These are phyloP conservation scores for Fusarium paranaense DNA, from an alignment of 2,329 filamentous ascomycete genomes.

Conservation along the genomic window DNA sequence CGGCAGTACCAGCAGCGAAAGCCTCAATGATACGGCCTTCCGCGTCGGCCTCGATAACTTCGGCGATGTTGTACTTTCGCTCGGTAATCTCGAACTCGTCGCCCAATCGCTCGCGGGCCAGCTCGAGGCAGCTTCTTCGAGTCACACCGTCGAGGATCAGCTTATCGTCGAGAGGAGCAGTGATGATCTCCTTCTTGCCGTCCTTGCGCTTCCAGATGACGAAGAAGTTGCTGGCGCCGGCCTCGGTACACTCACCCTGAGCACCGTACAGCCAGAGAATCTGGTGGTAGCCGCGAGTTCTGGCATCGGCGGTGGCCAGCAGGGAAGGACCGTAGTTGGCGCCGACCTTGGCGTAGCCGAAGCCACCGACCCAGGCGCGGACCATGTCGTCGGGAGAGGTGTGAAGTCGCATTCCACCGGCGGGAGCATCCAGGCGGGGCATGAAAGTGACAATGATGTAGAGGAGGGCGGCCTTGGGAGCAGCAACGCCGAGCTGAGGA, in stretches of 20 bases:
- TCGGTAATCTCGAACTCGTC: conserved; percentile 79
- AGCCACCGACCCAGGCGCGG: conserved; percentile 92
- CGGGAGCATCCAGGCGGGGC: conserved; percentile 64
- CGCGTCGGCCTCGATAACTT: conserved; percentile 76
- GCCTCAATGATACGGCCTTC: conserved; percentile 86
- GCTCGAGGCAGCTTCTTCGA: conserved; percentile 80
- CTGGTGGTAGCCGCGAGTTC: conserved; percentile 81
- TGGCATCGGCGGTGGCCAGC: conserved; percentile 81
- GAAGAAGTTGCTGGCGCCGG: conserved; percentile 93
- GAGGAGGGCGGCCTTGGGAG: conserved; percentile 86
- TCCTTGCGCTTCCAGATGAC: conserved; percentile 74
- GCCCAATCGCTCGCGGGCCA: conserved; percentile 73
- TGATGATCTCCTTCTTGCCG: conserved; percentile 75
- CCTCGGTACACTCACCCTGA: conserved; percentile 85
- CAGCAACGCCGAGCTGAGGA: conserved; percentile 81
- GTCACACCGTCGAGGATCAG: conserved; percentile 92
- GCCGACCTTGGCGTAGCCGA: conserved; percentile 91
- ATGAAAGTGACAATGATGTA: conserved; percentile 80
- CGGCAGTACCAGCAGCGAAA: conserved; percentile 88
- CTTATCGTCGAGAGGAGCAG: conserved; percentile 83
- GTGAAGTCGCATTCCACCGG: conserved; percentile 76
- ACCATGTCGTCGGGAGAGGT: conserved; percentile 86
- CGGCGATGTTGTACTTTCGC: conserved; percentile 83
- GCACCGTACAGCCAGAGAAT: conserved; percentile 93
- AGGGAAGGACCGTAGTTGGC: conserved; percentile 93